phyloP scores from a whole-genome alignment of 306 rosid genomes.

The Albizia julibrissin region DNA sequence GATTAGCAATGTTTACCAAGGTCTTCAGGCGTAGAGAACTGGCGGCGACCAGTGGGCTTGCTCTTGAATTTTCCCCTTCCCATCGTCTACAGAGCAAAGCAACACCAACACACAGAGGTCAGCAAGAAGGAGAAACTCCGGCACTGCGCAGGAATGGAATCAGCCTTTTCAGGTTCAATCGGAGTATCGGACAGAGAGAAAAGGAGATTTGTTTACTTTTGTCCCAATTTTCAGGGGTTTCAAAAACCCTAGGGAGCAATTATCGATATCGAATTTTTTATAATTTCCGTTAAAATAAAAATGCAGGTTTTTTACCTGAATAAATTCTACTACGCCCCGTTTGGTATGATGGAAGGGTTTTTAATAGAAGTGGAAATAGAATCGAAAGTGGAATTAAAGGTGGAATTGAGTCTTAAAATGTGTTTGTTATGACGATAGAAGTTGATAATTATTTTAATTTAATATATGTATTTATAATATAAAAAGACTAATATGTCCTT shows the following conservation, averaged over 20 bases:
- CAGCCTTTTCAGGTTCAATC: background rate
- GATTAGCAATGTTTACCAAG: slow-evolving; percentile 50
- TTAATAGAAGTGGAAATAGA: no score
- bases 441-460: no score
- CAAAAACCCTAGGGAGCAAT: background rate
- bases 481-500: no score
- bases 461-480: no score
- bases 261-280: background rate
- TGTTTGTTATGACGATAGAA: no score
- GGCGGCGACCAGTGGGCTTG: slow-evolving; percentile 95
- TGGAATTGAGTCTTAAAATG: no score
- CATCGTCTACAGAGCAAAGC: slow-evolving; percentile 46
- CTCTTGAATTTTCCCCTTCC: slow-evolving; percentile 92
- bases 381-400: no score
- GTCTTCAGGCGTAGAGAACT: slow-evolving; percentile 83
- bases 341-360: no score
- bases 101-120: background rate
- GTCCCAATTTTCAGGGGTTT: background rate
- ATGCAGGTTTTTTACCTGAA: background rate
- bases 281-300: background rate
- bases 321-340: no score
- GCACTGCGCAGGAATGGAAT: background rate
- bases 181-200: no score
- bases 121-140: background rate
- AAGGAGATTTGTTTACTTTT: background rate